Evolutionary conservation across 306 rosid genomes (phyloP).

Genomic region (Trifolium fragiferum): DNA sequence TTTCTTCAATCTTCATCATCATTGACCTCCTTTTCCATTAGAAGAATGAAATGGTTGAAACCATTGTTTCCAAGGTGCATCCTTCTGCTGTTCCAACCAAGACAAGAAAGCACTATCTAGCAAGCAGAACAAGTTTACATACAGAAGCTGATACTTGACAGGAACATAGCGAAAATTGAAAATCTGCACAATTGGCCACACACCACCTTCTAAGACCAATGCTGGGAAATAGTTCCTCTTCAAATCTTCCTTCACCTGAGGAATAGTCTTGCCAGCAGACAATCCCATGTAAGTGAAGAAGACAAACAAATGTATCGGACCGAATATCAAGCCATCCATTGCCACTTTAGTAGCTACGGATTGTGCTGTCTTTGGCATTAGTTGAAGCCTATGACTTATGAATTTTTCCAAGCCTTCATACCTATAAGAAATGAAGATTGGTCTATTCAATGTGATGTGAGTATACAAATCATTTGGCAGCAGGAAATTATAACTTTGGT

Average conservation of each 20-base stretch:
- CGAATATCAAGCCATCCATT: constrained; percentile 70
- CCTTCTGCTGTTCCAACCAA: constrained; percentile 89
- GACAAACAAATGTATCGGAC: constrained; percentile 69
- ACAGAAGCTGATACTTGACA: constrained; percentile 85
- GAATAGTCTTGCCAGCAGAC: constrained; percentile 63
- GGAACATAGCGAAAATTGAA: constrained; percentile 80
- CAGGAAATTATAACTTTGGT: not conserved
- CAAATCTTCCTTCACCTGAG: constrained; percentile 76
- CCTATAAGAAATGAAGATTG: constrained; percentile 52
- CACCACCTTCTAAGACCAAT: constrained; percentile 69
- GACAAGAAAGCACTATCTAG: constrained; percentile 85
- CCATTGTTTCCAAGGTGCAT: constrained; percentile 91
- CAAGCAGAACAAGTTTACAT: constrained; percentile 85
- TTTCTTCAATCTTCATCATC: not conserved
- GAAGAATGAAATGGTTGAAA: constrained; percentile 55
- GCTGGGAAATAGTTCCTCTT: constrained; percentile 79
- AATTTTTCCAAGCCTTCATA: constrained; percentile 82
- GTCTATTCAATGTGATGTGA: constrained; percentile 13
- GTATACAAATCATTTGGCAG: constrained; percentile 20
- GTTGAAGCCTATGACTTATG: constrained; percentile 59
- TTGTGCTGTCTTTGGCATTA: constrained; percentile 62
- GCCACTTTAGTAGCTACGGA: constrained; percentile 75
- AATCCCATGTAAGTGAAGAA: constrained; percentile 92
- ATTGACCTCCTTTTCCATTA: constrained; percentile 50
- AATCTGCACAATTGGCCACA: constrained; percentile 80